phyloP scores from a whole-genome alignment of 2,329 filamentous ascomycete species.

The Ascochyta rabiei region DNA sequence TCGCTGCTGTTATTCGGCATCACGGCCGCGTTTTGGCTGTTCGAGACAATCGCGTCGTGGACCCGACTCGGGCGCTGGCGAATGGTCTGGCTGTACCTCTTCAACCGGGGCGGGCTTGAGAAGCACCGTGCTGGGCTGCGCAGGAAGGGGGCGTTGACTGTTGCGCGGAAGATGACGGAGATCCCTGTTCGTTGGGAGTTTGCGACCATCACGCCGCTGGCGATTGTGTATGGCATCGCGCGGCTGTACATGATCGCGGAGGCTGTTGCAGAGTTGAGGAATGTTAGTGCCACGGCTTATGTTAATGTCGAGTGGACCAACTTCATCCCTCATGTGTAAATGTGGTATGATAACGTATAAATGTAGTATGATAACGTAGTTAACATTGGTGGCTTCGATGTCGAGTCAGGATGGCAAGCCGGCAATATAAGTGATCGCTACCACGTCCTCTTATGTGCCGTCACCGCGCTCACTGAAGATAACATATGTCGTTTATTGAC shows the following conservation, averaged over 20 bases:
- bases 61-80: conserved; percentile 25
- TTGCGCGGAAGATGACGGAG: conserved; percentile 21
- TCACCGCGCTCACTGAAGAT: background rate
- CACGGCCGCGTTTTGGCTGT: conserved; percentile 26
- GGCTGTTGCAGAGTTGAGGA: conserved; percentile 26
- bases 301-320: conserved; percentile 28
- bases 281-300: conserved; percentile 21
- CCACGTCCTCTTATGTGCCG: too few relatives aligned
- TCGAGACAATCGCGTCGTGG: conserved; percentile 27
- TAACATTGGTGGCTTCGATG: background rate
- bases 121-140: conserved; percentile 12
- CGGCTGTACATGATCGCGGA: conserved; percentile 25
- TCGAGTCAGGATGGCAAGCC: too few relatives aligned
- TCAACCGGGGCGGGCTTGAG: conserved; percentile 16
- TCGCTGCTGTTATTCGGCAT: conserved; percentile 23
- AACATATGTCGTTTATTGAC: too few relatives aligned
- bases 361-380: background rate
- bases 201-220: conserved; percentile 23
- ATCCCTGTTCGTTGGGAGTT: conserved; percentile 25
- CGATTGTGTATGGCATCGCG: conserved; percentile 25
- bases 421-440: too few relatives aligned
- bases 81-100: conserved; percentile 17
- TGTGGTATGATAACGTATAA: background rate
- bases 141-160: conserved; percentile 11
- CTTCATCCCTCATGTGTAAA: conserved; percentile 21